These are phyloP conservation scores for Chaetomium sp. DNA, from an alignment of 2,329 filamentous ascomycete species.

Conservation along the genomic window DNA sequence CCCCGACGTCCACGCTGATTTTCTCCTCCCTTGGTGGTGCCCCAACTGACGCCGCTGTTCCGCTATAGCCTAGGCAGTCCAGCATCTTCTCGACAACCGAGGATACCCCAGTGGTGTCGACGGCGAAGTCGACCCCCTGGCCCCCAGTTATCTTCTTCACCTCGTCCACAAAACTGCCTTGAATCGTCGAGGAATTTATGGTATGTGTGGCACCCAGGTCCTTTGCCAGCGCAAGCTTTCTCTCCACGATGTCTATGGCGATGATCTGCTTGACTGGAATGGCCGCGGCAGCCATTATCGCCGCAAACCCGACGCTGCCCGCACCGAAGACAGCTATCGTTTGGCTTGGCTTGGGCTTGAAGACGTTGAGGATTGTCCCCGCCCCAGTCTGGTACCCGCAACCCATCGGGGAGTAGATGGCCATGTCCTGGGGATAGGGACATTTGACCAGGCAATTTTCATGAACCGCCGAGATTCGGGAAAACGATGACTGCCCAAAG, in stretches of 20 bases:
- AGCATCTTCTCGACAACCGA: conserved; percentile 39
- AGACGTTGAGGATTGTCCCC: conserved; percentile 45
- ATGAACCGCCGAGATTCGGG: conserved; percentile 35
- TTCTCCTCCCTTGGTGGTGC: conserved; percentile 36
- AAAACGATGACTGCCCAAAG: conserved; percentile 41
- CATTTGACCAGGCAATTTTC: conserved; percentile 35
- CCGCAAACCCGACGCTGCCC: conserved; percentile 46
- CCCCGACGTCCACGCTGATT: conserved; percentile 26
- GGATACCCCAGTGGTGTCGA: conserved; percentile 34
- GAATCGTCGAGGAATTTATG: conserved; percentile 38
- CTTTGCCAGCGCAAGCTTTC: conserved; percentile 46
- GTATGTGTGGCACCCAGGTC: conserved; percentile 49
- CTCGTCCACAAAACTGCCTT: conserved; percentile 5
- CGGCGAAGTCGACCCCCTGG: conserved; percentile 20
- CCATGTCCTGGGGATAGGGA: conserved; percentile 35
- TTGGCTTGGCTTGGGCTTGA: conserved; percentile 35
- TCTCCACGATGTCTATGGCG: conserved; percentile 48
- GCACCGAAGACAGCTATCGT: conserved; percentile 44
- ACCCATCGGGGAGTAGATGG: conserved; percentile 44
- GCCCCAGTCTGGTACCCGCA: conserved; percentile 50
- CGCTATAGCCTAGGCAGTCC: conserved; percentile 38
- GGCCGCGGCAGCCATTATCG: conserved; percentile 44
- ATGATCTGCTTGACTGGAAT: conserved; percentile 43
- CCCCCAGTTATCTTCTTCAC: conserved; percentile 14
- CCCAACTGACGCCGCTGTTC: conserved; percentile 41